Evolutionary conservation across 306 rosid genomes (phyloP).

Genomic region (Corylus avellana): DNA sequence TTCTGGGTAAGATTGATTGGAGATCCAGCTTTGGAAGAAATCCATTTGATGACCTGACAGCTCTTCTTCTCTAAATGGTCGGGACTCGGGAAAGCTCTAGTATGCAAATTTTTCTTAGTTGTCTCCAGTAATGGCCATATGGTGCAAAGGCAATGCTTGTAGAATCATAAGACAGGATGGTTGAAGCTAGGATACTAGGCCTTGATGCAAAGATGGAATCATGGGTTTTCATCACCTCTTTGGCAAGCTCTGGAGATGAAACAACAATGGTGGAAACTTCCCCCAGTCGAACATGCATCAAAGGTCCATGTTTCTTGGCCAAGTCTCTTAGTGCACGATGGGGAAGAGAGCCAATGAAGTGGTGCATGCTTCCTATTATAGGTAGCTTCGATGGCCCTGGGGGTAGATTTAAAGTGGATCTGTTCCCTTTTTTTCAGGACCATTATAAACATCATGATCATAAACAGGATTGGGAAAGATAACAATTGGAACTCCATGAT

Average conservation of each 20-base stretch:
- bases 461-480: not conserved
- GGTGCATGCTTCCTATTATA: conserved; percentile 31
- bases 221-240: conserved; percentile 44
- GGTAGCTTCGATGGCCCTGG: conserved; percentile 38
- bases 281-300: conserved; percentile 48
- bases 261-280: conserved; percentile 32
- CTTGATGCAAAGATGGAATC: conserved; percentile 38
- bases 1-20: conserved; percentile 24
- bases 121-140: conserved; percentile 39
- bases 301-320: conserved; percentile 37
- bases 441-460: conserved; percentile 2
- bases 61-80: conserved; percentile 35
- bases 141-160: conserved; percentile 21
- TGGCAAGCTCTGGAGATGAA: conserved; percentile 43
- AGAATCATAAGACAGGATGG: conserved; percentile 2
- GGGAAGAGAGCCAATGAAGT: conserved; percentile 17
- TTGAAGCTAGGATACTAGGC: conserved; percentile 7
- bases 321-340: conserved; percentile 15
- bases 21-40: conserved; percentile 21
- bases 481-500: conserved; percentile 9
- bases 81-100: conserved; percentile 34
- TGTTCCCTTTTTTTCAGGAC: not conserved
- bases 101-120: conserved; percentile 23
- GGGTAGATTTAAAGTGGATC: conserved; percentile 19
- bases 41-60: not conserved